Conservation (phyloP, 2,329 filamentous ascomycete genomes). For the Aspergillus caelatus region DNA sequence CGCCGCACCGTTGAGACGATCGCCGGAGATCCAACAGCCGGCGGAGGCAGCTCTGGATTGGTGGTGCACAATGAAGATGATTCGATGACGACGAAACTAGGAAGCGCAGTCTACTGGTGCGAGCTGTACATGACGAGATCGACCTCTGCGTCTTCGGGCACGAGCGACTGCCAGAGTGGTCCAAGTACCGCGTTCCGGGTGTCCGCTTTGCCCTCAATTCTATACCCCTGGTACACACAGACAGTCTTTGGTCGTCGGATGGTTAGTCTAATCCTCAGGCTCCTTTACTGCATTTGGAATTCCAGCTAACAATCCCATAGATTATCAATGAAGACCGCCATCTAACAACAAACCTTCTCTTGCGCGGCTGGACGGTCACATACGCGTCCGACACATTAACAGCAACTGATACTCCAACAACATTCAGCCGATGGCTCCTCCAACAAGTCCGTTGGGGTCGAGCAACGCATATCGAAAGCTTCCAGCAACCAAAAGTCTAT, state of each 20-base stretch:
- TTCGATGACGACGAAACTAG: constrained; percentile 32
- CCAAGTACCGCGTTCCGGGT: constrained; percentile 41
- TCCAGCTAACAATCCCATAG: constrained; percentile 7
- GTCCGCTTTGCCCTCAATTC: constrained; percentile 30
- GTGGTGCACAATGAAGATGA: constrained; percentile 39
- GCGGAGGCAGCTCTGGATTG: constrained; percentile 37
- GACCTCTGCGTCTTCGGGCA: constrained; percentile 30
- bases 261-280: constrained; percentile 13
- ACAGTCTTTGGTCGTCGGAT: constrained; percentile 38
- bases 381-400: constrained; percentile 38
- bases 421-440: constrained; percentile 36
- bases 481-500: constrained; percentile 39
- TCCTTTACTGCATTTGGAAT: not conserved
- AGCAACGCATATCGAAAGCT: constrained; percentile 41
- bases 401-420: constrained; percentile 41
- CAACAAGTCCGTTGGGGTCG: constrained; percentile 44
- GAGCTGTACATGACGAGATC: constrained; percentile 39
- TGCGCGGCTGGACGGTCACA: constrained; percentile 37
- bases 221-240: constrained; percentile 43
- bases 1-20: constrained; percentile 33
- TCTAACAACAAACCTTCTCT: constrained; percentile 39
- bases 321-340: constrained; percentile 45
- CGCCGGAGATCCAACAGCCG: constrained; percentile 34
- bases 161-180: constrained; percentile 42
- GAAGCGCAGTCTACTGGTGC: constrained; percentile 38